These are phyloP conservation scores for Biscutella auriculata DNA, from an alignment of 441 rosid species.

Conservation along the genomic window DNA sequence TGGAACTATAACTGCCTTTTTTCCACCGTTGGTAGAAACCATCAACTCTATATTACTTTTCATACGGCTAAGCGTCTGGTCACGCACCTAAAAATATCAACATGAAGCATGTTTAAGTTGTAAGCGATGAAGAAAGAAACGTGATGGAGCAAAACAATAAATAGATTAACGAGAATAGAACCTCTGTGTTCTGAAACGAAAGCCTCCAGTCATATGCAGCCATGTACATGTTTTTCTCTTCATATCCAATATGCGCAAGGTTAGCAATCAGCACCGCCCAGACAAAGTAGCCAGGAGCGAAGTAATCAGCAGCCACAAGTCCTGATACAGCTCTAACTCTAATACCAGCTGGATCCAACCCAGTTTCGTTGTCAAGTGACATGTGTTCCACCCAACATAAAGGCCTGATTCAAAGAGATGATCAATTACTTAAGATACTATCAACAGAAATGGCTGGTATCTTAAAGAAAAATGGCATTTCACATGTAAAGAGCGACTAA, in stretches of 20 bases:
- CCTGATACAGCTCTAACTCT: slow-evolving; percentile 83
- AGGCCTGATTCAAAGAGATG: slow-evolving; percentile 41
- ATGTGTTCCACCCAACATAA: slow-evolving; percentile 97
- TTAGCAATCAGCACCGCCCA: slow-evolving; percentile 98
- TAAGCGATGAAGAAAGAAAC: not conserved
- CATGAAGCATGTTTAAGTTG: slow-evolving; percentile 7
- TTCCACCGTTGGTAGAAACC: slow-evolving; percentile 74
- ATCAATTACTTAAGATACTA: slow-evolving; percentile 1
- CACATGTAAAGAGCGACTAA: not conserved
- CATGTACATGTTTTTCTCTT: slow-evolving; percentile 92
- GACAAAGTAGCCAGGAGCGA: slow-evolving; percentile 91
- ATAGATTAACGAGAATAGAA: slow-evolving; percentile 8
- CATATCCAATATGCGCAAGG: slow-evolving; percentile 88
- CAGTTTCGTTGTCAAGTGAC: slow-evolving; percentile 93
- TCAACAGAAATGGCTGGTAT: not conserved
- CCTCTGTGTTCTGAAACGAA: slow-evolving; percentile 95
- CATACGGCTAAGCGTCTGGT: slow-evolving; percentile 74
- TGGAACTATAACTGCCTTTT: slow-evolving; percentile 79
- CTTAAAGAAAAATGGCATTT: not conserved
- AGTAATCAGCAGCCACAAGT: slow-evolving; percentile 96
- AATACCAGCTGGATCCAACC: slow-evolving; percentile 80
- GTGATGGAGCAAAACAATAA: not conserved
- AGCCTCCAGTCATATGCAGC: slow-evolving; percentile 97
- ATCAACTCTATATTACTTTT: slow-evolving; percentile 79
- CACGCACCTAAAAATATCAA: slow-evolving; percentile 54